Evolutionary conservation across 1,284 basidiomycete species (phyloP).

Genomic region (Lentinus polychrous): DNA sequence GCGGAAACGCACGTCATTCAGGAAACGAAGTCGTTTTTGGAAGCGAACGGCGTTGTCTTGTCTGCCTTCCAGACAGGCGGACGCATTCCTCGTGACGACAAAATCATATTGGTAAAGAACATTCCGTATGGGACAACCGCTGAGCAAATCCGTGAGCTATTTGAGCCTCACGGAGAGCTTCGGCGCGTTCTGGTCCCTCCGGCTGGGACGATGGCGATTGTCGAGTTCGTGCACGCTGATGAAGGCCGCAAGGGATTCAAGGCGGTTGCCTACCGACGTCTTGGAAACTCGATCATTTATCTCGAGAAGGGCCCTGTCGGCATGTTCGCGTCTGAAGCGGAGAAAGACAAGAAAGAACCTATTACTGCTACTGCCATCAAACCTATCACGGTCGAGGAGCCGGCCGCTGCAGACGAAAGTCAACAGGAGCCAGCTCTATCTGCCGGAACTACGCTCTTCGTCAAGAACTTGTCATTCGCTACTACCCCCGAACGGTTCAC

Average conservation of each 20-base stretch:
- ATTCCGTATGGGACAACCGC: constrained; percentile 87
- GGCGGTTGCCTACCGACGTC: constrained; percentile 79
- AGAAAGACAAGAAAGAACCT: constrained; percentile 13
- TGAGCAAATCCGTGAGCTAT: constrained; percentile 72
- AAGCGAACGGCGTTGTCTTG: constrained; percentile 63
- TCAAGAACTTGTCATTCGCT: constrained; percentile 91
- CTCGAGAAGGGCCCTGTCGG: constrained; percentile 88
- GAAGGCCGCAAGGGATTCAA: constrained; percentile 77
- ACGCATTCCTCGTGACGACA: constrained; percentile 57
- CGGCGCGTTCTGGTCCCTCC: constrained; percentile 82
- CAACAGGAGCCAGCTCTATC: constrained; percentile 41
- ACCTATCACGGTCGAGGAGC: constrained; percentile 35
- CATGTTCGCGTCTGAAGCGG: constrained; percentile 50
- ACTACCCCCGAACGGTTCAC: constrained; percentile 77
- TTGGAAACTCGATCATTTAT: constrained; percentile 89
- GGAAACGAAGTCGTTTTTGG: constrained; percentile 89
- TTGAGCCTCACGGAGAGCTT: constrained; percentile 75
- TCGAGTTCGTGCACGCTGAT: constrained; percentile 73
- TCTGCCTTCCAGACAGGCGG: constrained; percentile 48
- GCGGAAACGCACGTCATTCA: constrained; percentile 96
- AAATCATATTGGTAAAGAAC: constrained; percentile 91
- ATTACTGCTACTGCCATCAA: constrained; percentile 24
- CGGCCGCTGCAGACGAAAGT: constrained; percentile 29
- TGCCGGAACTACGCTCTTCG: constrained; percentile 81
- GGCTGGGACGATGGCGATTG: constrained; percentile 89